Base-by-base conservation (phyloP, 768 basidiomycete genomes). In the Russula lepida region DNA sequence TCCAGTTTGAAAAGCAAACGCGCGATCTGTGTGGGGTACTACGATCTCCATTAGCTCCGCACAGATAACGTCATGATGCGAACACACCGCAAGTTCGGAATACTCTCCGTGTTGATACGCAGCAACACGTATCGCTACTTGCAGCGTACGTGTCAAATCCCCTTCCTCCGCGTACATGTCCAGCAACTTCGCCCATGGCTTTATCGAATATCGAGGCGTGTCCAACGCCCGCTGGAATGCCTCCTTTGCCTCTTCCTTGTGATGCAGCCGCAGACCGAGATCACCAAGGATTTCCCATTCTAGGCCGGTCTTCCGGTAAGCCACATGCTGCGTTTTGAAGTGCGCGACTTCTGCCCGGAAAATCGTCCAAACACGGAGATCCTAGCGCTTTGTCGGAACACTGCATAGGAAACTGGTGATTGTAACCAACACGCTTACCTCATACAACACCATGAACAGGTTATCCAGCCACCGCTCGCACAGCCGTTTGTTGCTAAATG, bases 261-360 rank as follows among this genome's bases (percentile, higher is more conserved):
- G 97, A 69, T 95, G 90, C 58, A 99, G 72, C n/a, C 97, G 85
- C 48, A 88, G 69, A 8, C 95, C 97, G 23, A 99, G 76, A 69
- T 98, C 97, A 9, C 95, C 97, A 25, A 99, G 78, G 49, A 98
- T 95, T 75, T 98, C 97, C 95, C 97, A 99, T 73, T 99, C 97
- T 21, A 92, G 74, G 0, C 91, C 93, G 0, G 95, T 98, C 77
- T 98, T 98, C 62, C 93, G 85, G 71, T 99, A 99, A 0, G 95
- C 94, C 59, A 98, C 89, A 65, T 97, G 95, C 72, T 98, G 95
- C 3, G 93, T 95, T 71, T 97, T 98, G 82, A 97, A 99, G 71
- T 99, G 97, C 0, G 95, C 94, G 12, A 98, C 90, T 70, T 98
- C 97, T 2, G 97, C 95, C 25, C 97, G 83, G 84, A 95, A 99